phyloP scores from a whole-genome alignment of 2,329 filamentous ascomycete species.

The Monosporascus sp. region DNA sequence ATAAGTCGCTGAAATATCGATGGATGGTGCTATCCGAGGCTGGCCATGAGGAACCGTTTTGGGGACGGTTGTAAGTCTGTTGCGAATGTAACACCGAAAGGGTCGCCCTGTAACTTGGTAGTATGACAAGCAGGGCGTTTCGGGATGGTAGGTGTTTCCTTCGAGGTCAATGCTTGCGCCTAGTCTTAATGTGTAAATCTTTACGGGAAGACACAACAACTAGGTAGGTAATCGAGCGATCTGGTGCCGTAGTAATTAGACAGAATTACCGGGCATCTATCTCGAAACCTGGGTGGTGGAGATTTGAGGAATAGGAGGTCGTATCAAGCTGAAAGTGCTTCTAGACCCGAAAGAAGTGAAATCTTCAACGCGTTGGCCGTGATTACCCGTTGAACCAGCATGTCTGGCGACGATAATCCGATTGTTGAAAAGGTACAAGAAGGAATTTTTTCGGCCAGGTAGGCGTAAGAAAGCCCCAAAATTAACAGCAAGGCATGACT shows the following conservation, averaged over 20 bases:
- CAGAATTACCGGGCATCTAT: not conserved
- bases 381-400: constrained; percentile 9
- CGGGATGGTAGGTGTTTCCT: not conserved
- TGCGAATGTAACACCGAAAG: not conserved
- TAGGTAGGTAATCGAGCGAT: not conserved
- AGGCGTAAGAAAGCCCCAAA: not conserved
- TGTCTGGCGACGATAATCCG: constrained; percentile 6
- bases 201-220: not conserved
- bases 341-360: constrained; percentile 3
- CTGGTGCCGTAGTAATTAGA: not conserved
- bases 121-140: not conserved
- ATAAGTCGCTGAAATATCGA: constrained; percentile 6
- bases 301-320: not conserved
- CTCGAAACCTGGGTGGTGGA: not conserved
- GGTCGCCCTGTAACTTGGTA: not conserved
- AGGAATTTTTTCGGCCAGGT: not conserved
- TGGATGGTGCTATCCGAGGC: constrained; percentile 16
- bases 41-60: constrained; percentile 30
- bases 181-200: not conserved
- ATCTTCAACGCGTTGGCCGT: constrained; percentile 5
- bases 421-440: constrained; percentile 1
- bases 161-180: not conserved
- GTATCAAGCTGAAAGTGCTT: not conserved
- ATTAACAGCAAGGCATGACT: not conserved
- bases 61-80: not conserved